Percentiles rank a stretch among this genome's conserved stretches.
phyloP scores from a whole-genome alignment of 2,329 filamentous ascomycete genomes.

The Myriosclerotinia curreyana region DNA sequence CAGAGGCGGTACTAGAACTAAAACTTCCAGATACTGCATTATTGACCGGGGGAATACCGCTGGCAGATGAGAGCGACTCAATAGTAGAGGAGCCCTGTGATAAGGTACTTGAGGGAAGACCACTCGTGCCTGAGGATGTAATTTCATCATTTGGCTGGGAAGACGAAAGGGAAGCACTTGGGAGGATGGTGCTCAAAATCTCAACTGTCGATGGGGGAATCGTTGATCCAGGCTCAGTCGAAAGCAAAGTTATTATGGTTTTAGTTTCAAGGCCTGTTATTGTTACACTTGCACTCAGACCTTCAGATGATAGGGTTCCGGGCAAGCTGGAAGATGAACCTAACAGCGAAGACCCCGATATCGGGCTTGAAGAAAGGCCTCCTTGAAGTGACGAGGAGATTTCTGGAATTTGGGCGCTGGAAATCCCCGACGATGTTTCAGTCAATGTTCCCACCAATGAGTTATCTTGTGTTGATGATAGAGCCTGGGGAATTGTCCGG shows the following conservation, averaged over 20 bases:
- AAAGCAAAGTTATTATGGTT: neutral
- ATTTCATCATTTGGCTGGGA: neutral
- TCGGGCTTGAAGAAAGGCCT: neutral
- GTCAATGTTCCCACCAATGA: neutral
- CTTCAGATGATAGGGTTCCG: neutral
- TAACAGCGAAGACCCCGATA: neutral
- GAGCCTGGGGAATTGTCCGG: neutral
- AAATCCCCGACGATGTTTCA: neutral
- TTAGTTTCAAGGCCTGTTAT: conserved; percentile 8
- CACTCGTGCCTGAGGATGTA: neutral
- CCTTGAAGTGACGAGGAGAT: neutral
- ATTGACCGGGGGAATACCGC: neutral
- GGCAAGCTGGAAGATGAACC: neutral
- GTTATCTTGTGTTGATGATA: conserved; percentile 1
- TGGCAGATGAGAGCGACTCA: neutral
- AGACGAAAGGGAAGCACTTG: neutral
- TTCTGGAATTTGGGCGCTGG: neutral
- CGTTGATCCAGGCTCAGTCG: neutral
- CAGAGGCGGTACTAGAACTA: neutral
- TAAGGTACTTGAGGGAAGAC: neutral
- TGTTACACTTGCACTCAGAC: neutral
- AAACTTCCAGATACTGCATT: neutral
- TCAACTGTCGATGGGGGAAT: neutral
- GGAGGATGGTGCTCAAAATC: neutral
- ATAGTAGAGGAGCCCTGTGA: neutral